phyloP scores from a whole-genome alignment of 1,284 basidiomycete species.

The Cryptococcus sp. region DNA sequence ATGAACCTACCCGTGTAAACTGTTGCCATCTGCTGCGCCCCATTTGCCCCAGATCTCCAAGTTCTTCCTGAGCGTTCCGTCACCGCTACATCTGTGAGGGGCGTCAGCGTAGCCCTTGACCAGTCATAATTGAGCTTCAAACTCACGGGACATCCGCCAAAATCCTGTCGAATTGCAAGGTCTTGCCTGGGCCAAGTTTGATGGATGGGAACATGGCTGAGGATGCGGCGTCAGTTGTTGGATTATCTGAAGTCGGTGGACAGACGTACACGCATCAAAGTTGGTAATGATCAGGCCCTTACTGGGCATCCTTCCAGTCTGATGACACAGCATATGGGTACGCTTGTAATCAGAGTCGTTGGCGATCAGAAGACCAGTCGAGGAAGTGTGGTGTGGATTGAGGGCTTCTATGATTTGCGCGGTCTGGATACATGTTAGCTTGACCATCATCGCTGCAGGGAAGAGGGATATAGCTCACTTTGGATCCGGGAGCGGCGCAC shows the following conservation, averaged over 20 bases:
- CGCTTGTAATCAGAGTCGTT: conserved; percentile 76
- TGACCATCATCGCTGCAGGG: not conserved
- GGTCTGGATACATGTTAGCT: conserved; percentile 22
- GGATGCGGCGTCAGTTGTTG: not conserved
- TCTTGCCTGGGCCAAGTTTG: conserved; percentile 53
- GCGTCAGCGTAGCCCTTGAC: conserved; percentile 8
- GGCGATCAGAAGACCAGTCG: conserved; percentile 52
- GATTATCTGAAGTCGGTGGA: not conserved
- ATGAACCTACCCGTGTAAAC: conserved; percentile 72
- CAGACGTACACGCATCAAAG: conserved; percentile 70
- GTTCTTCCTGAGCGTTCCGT: conserved; percentile 95
- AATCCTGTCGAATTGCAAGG: conserved; percentile 86
- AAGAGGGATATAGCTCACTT: conserved; percentile 57
- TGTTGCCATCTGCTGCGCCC: conserved; percentile 85
- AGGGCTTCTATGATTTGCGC: conserved; percentile 54
- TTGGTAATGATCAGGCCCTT: conserved; percentile 95
- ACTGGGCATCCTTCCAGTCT: conserved; percentile 90
- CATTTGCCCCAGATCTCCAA: conserved; percentile 93
- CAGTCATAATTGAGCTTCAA: not conserved
- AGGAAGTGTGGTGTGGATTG: conserved; percentile 49
- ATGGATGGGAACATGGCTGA: conserved; percentile 75
- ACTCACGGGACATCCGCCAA: conserved; percentile 88
- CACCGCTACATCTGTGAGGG: conserved; percentile 69
- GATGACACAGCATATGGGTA: conserved; percentile 95
- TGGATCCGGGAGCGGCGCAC: conserved; percentile 99